phyloP scores from a whole-genome alignment of 305 asterid species.

The Salvia sclarea region DNA sequence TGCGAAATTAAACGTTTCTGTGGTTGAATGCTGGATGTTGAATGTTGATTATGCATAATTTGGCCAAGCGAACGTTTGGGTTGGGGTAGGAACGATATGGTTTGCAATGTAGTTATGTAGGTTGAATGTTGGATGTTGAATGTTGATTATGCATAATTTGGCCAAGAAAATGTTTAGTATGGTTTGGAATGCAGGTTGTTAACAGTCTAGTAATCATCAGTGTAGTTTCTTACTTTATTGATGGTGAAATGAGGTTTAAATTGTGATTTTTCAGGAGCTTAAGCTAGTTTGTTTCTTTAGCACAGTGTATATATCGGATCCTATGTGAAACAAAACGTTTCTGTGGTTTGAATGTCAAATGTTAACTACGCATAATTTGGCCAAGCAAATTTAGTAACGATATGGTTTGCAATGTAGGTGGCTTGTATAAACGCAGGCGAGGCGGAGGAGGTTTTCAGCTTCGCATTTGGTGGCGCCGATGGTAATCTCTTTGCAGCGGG shows the following conservation, averaged over 20 bases:
- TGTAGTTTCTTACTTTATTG: too few relatives aligned
- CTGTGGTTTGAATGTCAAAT: background rate
- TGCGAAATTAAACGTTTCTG: background rate
- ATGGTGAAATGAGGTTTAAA: too few relatives aligned
- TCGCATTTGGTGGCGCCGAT: slow-evolving; percentile 83
- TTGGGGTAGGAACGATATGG: background rate
- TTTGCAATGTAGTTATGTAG: slow-evolving; percentile 53
- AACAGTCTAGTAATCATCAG: too few relatives aligned
- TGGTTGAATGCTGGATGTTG: background rate
- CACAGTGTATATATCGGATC: background rate
- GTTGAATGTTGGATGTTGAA: too few relatives aligned
- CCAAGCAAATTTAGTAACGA: background rate
- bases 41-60: background rate
- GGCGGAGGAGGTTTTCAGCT: slow-evolving; percentile 75
- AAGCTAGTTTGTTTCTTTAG: too few relatives aligned
- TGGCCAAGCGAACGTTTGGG: background rate
- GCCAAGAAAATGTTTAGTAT: too few relatives aligned
- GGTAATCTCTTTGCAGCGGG: slow-evolving; percentile 86
- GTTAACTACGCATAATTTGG: background rate
- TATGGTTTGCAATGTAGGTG: slow-evolving; percentile 51
- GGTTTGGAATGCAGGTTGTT: too few relatives aligned
- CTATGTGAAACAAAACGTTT: background rate
- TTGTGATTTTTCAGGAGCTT: too few relatives aligned
- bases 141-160: too few relatives aligned
- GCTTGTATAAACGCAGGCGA: slow-evolving; percentile 63